Percentiles rank a stretch among this genome's conserved stretches.
Evolutionary conservation across 495 filamentous ascomycete genomes (phyloP).

Genomic region (Aeminium ludgeri): DNA sequence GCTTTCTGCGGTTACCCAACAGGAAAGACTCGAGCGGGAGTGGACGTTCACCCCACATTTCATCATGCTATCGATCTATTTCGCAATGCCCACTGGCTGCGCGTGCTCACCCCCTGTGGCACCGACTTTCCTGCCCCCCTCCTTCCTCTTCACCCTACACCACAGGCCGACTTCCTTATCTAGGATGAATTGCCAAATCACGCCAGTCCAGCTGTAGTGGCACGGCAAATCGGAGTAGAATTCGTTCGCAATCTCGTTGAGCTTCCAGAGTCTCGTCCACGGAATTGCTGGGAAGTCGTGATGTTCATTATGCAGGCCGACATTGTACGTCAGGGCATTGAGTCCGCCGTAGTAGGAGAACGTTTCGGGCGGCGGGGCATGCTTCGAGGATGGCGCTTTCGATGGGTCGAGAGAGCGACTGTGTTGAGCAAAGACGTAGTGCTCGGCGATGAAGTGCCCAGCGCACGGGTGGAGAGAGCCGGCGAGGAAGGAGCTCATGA

Average conservation of each 20-base stretch:
- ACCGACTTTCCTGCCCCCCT: conserved; percentile 58
- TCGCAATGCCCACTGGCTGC: conserved; percentile 6
- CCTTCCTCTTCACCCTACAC: conserved; percentile 81
- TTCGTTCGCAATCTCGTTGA: conserved; percentile 70
- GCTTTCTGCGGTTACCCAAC: too few relatives aligned
- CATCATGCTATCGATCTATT: conserved; percentile 1
- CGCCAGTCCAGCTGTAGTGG: conserved; percentile 79
- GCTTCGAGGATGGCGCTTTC: conserved; percentile 26
- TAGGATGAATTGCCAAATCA: conserved; percentile 87
- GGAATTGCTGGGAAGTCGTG: conserved; percentile 96
- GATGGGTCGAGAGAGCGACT: conserved; percentile 1
- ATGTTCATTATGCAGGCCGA: conserved; percentile 95
- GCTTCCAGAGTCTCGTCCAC: conserved; percentile 64
- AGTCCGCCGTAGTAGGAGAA: conserved; percentile 92
- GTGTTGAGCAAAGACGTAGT: conserved; percentile 81
- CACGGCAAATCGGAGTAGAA: conserved; percentile 82
- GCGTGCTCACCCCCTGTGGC: conserved; percentile 4
- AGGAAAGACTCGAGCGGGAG: too few relatives aligned
- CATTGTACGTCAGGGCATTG: conserved; percentile 89
- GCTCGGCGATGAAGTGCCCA: conserved; percentile 97
- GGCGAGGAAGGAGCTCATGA: conserved; percentile 79
- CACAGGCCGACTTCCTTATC: conserved; percentile 76
- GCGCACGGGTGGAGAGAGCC: conserved; percentile 89
- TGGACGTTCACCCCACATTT: too few relatives aligned
- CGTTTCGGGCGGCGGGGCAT: conserved; percentile 67